phyloP scores from a whole-genome alignment of 2,329 filamentous ascomycete species.

The Microthyrium microscopicum region DNA sequence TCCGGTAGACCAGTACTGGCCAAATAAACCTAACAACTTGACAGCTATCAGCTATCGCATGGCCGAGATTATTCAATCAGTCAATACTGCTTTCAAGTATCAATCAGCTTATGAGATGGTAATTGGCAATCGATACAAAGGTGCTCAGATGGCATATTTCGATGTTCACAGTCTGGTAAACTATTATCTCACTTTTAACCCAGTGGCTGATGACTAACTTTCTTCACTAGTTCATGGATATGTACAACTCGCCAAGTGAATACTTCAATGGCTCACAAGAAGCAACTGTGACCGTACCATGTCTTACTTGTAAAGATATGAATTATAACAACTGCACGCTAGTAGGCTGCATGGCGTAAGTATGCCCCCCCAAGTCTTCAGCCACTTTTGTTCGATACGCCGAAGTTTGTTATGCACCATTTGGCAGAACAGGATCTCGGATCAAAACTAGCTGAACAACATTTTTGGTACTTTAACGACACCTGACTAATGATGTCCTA shows the following conservation, averaged over 20 bases:
- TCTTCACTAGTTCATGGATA: slow-evolving; percentile 37
- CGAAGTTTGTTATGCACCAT: too few species aligned
- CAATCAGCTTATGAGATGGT: slow-evolving; percentile 30
- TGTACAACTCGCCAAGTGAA: slow-evolving; percentile 40
- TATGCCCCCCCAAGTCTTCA: too few species aligned
- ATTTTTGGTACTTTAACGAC: too few species aligned
- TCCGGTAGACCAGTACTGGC: slow-evolving; percentile 28
- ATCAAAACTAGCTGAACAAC: too few species aligned
- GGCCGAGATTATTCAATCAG: slow-evolving; percentile 31
- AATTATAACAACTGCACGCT: too few species aligned
- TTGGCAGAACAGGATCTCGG: too few species aligned
- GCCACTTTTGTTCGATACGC: too few species aligned
- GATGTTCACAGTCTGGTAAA: slow-evolving; percentile 45
- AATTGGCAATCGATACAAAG: slow-evolving; percentile 29
- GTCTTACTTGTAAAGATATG: too few species aligned
- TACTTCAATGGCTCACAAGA: slow-evolving; percentile 49
- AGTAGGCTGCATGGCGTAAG: too few species aligned
- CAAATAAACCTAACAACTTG: slow-evolving; percentile 21
- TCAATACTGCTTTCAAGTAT: slow-evolving; percentile 36
- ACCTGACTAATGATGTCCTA: slow-evolving; percentile 22
- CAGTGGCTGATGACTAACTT: background rate
- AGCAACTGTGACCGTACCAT: slow-evolving; percentile 42
- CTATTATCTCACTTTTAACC: background rate
- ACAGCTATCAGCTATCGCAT: slow-evolving; percentile 36
- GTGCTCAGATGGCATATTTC: slow-evolving; percentile 46